Conservation (phyloP, 306 rosid species). For the Castanopsis chinensis region DNA sequence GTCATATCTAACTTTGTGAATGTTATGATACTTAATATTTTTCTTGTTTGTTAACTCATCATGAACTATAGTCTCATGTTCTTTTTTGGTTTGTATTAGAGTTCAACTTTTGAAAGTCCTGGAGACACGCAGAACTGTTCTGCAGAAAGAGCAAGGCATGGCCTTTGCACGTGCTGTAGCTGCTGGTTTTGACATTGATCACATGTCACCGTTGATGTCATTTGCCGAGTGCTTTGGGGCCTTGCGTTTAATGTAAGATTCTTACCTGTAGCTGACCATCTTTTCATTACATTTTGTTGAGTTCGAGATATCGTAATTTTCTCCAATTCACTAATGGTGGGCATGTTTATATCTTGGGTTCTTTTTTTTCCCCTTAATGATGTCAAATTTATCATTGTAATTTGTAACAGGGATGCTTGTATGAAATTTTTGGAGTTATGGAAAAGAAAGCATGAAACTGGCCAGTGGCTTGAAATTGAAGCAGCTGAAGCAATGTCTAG, state of each 20-base stretch:
- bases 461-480: conserved; percentile 97
- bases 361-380: conserved; percentile 1
- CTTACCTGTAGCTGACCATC: conserved; percentile 19
- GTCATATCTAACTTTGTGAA: neutral
- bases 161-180: conserved; percentile 99
- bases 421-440: conserved; percentile 74
- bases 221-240: conserved; percentile 95
- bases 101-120: conserved; percentile 91
- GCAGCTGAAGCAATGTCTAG: conserved; percentile 71
- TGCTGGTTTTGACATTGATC: conserved; percentile 89
- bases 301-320: conserved; percentile 19
- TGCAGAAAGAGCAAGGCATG: conserved; percentile 99
- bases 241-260: conserved; percentile 71
- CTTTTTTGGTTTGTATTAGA: conserved; percentile 38
- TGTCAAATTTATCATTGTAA: conserved; percentile 21
- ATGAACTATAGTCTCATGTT: conserved; percentile 13
- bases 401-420: conserved; percentile 74
- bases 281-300: conserved; percentile 8
- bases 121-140: conserved; percentile 81
- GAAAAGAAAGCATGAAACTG: conserved; percentile 95
- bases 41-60: neutral
- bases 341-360: neutral
- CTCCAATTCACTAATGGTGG: conserved; percentile 16
- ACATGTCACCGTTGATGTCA: conserved; percentile 67
- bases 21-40: neutral